Evolutionary conservation across 2,329 filamentous ascomycete genomes (phyloP).

Genomic region (Aspergillus tamarii): DNA sequence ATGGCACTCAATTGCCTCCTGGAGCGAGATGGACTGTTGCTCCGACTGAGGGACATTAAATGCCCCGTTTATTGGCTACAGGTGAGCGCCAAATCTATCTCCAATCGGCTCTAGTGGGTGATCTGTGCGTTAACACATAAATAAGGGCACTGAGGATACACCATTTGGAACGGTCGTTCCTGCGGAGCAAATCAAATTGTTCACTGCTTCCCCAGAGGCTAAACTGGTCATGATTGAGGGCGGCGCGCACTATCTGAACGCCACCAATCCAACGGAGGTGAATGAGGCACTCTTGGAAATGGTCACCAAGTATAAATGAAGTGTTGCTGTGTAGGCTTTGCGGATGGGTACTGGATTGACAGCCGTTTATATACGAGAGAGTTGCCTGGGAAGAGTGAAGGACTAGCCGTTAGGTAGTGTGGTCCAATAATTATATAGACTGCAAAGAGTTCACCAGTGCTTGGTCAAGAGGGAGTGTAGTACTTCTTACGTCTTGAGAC

Average conservation of each 20-base stretch:
- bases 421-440: background rate
- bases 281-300: conserved; percentile 29
- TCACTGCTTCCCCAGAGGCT: conserved; percentile 48
- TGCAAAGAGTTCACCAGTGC: background rate
- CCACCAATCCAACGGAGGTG: conserved; percentile 51
- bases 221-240: conserved; percentile 49
- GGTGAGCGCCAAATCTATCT: conserved; percentile 32
- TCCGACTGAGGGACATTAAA: conserved; percentile 49
- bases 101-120: background rate
- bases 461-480: background rate
- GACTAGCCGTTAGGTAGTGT: background rate
- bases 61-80: conserved; percentile 58
- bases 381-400: background rate
- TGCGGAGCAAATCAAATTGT: conserved; percentile 51
- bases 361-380: background rate
- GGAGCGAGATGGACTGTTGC: conserved; percentile 53
- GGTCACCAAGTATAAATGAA: conserved; percentile 27
- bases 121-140: background rate
- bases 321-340: background rate
- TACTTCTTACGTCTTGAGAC: background rate
- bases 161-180: conserved; percentile 22
- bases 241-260: conserved; percentile 55
- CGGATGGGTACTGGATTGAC: background rate
- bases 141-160: conserved; percentile 23
- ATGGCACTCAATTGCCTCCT: conserved; percentile 56